A percentile compares a stretch with the other conserved stretches of the same genome.
phyloP scores from a whole-genome alignment of 2,329 filamentous ascomycete genomes.

The Ophiostoma ips region DNA sequence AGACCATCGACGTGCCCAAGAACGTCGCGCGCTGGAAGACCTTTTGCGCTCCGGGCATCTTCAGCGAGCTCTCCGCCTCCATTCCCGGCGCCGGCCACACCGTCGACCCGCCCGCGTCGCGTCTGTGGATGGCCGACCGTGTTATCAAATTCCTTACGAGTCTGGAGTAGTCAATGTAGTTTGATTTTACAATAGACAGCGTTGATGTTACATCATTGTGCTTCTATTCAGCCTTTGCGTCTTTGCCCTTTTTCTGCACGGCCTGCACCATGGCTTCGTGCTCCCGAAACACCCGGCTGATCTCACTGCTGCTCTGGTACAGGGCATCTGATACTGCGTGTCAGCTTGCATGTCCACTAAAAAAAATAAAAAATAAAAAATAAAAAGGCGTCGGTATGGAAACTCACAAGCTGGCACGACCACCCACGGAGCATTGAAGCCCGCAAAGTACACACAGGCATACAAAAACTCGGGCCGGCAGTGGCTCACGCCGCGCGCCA shows the following conservation, averaged over 20 bases:
- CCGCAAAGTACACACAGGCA: conserved; percentile 50
- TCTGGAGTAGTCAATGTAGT: conserved; percentile 10
- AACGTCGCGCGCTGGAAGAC: conserved; percentile 44
- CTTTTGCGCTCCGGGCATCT: conserved; percentile 27
- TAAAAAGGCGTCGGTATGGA: no score
- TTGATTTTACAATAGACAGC: neutral
- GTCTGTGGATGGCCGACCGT: conserved; percentile 34
- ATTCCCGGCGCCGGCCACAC: conserved; percentile 40
- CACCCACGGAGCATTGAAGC: conserved; percentile 47
- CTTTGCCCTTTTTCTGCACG: neutral
- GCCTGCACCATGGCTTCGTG: neutral
- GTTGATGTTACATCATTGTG: neutral
- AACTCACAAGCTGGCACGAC: conserved; percentile 40
- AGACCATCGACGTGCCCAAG: conserved; percentile 39
- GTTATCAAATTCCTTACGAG: conserved; percentile 32
- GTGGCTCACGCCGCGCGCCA: conserved; percentile 31
- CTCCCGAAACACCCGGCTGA: neutral
- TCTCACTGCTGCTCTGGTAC: neutral
- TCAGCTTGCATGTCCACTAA: neutral
- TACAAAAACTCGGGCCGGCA: conserved; percentile 47
- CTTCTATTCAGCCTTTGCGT: neutral
- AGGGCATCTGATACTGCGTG: neutral
- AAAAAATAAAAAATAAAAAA: no score
- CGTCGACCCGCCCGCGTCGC: conserved; percentile 31
- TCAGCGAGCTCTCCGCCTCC: conserved; percentile 35